These are phyloP conservation scores for Kwoniella sp. DNA, from an alignment of 768 basidiomycete genomes.

Conservation along the genomic window DNA sequence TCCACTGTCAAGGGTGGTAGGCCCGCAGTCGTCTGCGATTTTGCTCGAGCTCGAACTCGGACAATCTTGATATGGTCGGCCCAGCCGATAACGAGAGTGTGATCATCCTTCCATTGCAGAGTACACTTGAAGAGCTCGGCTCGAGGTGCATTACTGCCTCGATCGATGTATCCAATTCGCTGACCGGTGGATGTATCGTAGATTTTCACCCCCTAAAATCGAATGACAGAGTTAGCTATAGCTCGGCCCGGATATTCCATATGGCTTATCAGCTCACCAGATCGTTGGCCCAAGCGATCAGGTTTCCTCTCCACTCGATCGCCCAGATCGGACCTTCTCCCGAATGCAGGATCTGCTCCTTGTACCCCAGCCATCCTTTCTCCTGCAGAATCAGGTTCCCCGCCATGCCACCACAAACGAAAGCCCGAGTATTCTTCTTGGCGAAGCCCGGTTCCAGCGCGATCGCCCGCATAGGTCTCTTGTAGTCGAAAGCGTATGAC, in stretches of 20 bases:
- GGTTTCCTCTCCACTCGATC: conserved; percentile 72
- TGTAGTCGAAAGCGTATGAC: conserved; percentile 80
- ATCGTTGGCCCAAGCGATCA: conserved; percentile 97
- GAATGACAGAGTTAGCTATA: background rate
- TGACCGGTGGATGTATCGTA: conserved; percentile 76
- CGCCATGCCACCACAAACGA: conserved; percentile 88
- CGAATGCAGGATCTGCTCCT: conserved; percentile 72
- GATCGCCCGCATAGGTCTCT: conserved; percentile 83
- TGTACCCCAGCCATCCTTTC: conserved; percentile 95
- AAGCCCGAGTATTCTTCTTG: conserved; percentile 67
- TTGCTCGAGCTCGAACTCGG: conserved; percentile 54
- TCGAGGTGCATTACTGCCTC: conserved; percentile 74
- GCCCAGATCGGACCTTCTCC: conserved; percentile 96
- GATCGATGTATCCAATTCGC: conserved; percentile 78
- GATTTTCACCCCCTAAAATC: conserved; percentile 77
- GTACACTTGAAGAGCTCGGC: conserved; percentile 93
- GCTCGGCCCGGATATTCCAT: background rate
- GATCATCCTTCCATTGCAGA: conserved; percentile 86
- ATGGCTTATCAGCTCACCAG: conserved; percentile 55
- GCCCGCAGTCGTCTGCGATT: conserved; percentile 51
- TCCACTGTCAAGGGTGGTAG: conserved; percentile 58
- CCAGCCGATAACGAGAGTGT: conserved; percentile 86
- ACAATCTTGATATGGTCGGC: conserved; percentile 89
- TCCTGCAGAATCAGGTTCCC: conserved; percentile 82
- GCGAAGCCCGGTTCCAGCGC: conserved; percentile 87